Conservation (phyloP, 331 rosid species). For the Stylosanthes scabra region DNA sequence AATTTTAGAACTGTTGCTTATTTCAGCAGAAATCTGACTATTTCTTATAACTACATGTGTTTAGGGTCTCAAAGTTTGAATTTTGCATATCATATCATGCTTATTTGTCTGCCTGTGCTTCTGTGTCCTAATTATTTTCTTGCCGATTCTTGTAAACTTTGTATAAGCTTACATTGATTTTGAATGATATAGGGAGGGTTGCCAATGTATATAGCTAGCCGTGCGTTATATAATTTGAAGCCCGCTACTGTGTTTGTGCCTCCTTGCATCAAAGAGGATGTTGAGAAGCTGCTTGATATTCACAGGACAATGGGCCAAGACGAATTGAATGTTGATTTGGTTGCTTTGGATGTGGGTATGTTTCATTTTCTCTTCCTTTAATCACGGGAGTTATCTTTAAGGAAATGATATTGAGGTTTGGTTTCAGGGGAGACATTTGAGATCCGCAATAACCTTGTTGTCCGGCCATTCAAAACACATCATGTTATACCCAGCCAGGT, state of each 20-base stretch:
- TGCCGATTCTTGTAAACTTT: slow-evolving; percentile 6
- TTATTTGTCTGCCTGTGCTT: slow-evolving; percentile 2
- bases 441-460: slow-evolving; percentile 87
- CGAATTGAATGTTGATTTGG: slow-evolving; percentile 80
- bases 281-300: slow-evolving; percentile 84
- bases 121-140: slow-evolving; percentile 21
- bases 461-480: slow-evolving; percentile 87
- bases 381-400: slow-evolving; percentile 22
- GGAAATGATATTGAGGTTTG: slow-evolving; percentile 42
- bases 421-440: slow-evolving; percentile 94
- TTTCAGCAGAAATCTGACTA: neutral
- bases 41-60: slow-evolving; percentile 15
- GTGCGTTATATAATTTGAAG: slow-evolving; percentile 83
- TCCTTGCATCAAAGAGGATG: slow-evolving; percentile 88
- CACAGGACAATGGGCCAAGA: slow-evolving; percentile 88
- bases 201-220: slow-evolving; percentile 94
- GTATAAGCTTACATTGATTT: slow-evolving; percentile 20
- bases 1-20: neutral
- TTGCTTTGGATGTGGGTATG: slow-evolving; percentile 91
- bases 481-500: slow-evolving; percentile 99
- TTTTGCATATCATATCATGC: neutral
- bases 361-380: slow-evolving; percentile 38
- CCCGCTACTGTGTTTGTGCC: slow-evolving; percentile 96
- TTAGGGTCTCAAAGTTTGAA: neutral
- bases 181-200: slow-evolving; percentile 82